A percentile compares a stretch with the other conserved stretches of the same genome.
Conservation (phyloP, 2,329 filamentous ascomycete genomes). For the Talaromyces sp. region DNA sequence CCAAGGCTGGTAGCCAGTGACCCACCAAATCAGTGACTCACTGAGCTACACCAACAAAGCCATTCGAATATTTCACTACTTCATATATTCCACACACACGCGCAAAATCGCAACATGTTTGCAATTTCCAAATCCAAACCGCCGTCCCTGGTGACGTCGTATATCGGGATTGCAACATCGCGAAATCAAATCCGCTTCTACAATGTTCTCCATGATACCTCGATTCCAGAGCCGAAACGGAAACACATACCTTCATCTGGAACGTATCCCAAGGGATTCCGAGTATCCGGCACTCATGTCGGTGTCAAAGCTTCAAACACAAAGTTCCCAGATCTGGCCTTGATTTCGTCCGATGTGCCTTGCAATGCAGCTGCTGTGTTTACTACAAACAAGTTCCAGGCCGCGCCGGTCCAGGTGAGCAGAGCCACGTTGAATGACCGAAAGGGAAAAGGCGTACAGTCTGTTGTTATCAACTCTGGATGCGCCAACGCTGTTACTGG, state of each 20-base stretch:
- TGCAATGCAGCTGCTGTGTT: slow-evolving; percentile 89
- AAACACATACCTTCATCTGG: slow-evolving; percentile 85
- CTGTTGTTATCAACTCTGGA: slow-evolving; percentile 88
- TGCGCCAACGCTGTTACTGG: slow-evolving; percentile 97
- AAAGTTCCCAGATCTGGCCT: slow-evolving; percentile 81
- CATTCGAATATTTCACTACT: background rate
- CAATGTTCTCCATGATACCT: slow-evolving; percentile 42
- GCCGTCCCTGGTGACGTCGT: slow-evolving; percentile 26
- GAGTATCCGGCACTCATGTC: slow-evolving; percentile 79
- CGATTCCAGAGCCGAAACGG: slow-evolving; percentile 72
- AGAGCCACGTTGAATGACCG: slow-evolving; percentile 64
- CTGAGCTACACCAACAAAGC: background rate
- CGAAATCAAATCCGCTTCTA: slow-evolving; percentile 37
- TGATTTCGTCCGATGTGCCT: slow-evolving; percentile 80
- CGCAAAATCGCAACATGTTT: slow-evolving; percentile 5
- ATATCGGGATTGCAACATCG: slow-evolving; percentile 30
- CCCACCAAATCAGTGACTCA: background rate
- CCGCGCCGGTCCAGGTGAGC: slow-evolving; percentile 86
- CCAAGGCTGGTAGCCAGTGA: background rate
- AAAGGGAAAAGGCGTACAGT: slow-evolving; percentile 65
- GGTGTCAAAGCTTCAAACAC: slow-evolving; percentile 94
- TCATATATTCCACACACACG: background rate
- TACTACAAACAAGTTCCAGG: slow-evolving; percentile 97
- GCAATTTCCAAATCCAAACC: slow-evolving; percentile 18
- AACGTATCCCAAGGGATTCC: slow-evolving; percentile 86